These are phyloP conservation scores for Penicillium sp. DNA, from an alignment of 2,329 filamentous ascomycete species.

Conservation along the genomic window DNA sequence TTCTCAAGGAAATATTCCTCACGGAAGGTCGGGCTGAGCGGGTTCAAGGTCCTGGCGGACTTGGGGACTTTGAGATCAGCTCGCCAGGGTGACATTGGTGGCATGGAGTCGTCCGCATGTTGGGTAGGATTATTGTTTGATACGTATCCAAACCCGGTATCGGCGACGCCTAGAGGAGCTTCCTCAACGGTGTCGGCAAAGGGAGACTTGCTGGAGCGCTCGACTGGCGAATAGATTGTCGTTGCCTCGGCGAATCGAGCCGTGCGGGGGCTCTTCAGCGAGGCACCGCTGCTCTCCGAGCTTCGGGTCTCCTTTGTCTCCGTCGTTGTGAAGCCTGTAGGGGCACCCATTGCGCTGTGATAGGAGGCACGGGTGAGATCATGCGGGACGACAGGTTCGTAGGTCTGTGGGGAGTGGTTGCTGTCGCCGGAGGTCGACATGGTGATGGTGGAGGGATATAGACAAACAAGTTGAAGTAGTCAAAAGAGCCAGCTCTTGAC, in stretches of 20 bases:
- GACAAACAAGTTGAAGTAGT: constrained; percentile 9
- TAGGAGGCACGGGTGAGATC: constrained; percentile 38
- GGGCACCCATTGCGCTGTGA: constrained; percentile 30
- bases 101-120: constrained; percentile 56
- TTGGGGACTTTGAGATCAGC: constrained; percentile 87
- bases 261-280: constrained; percentile 55
- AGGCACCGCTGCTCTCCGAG: constrained; percentile 35
- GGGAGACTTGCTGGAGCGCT: constrained; percentile 47
- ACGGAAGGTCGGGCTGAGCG: constrained; percentile 84
- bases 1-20: constrained; percentile 88
- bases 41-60: constrained; percentile 73
- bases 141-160: constrained; percentile 93
- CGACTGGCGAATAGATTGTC: constrained; percentile 62
- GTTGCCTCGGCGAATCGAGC: constrained; percentile 67
- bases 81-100: constrained; percentile 78
- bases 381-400: constrained; percentile 39
- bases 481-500: constrained; percentile 40
- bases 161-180: constrained; percentile 62
- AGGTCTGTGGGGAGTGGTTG: constrained; percentile 31
- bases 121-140: constrained; percentile 54
- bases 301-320: constrained; percentile 28
- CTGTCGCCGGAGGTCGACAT: constrained; percentile 31
- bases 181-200: constrained; percentile 52
- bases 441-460: constrained; percentile 1
- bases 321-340: constrained; percentile 8